Percentiles rank a stretch among this genome's conserved stretches.
phyloP scores from a whole-genome alignment of 1,139 yeast genomes.

The Pneumocystis carinii region DNA sequence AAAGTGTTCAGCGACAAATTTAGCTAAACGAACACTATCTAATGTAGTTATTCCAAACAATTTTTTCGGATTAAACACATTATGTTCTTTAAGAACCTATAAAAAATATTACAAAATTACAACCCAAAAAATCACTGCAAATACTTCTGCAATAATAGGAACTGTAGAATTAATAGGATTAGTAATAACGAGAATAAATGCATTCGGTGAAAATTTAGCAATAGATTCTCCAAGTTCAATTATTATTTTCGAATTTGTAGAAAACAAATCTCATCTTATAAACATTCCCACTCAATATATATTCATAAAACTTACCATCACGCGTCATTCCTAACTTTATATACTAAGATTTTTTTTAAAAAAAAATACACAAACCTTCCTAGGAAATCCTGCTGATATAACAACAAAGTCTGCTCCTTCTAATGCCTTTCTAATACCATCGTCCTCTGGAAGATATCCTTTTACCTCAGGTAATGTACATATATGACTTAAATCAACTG shows the following conservation, averaged over 20 bases:
- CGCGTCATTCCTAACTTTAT: slow-evolving; percentile 92
- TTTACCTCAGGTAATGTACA: slow-evolving; percentile 63
- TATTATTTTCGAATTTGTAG: slow-evolving; percentile 83
- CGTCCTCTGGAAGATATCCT: slow-evolving; percentile 53
- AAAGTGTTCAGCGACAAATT: slow-evolving; percentile 48
- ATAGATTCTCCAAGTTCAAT: slow-evolving; percentile 68
- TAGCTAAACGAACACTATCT: slow-evolving; percentile 78
- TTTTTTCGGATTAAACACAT: slow-evolving; percentile 62
- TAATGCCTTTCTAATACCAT: slow-evolving; percentile 41
- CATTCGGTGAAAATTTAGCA: slow-evolving; percentile 58
- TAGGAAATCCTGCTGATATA: slow-evolving; percentile 93
- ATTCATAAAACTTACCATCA: slow-evolving; percentile 29
- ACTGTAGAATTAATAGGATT: slow-evolving; percentile 95
- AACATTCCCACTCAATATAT: background rate
- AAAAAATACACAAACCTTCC: slow-evolving; percentile 36
- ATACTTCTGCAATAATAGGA: slow-evolving; percentile 64
- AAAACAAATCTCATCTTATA: slow-evolving; percentile 48
- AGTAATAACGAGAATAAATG: slow-evolving; percentile 65
- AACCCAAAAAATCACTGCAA: background rate
- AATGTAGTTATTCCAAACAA: slow-evolving; percentile 87
- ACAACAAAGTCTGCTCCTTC: slow-evolving; percentile 61
- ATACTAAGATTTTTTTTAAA: background rate
- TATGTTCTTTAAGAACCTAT: slow-evolving; percentile 51
- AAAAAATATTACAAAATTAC: background rate
- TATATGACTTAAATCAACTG: slow-evolving; percentile 79